These are phyloP conservation scores for Wickerhamomyces sp. DNA, from an alignment of 1,139 yeast species.

Conservation along the genomic window DNA sequence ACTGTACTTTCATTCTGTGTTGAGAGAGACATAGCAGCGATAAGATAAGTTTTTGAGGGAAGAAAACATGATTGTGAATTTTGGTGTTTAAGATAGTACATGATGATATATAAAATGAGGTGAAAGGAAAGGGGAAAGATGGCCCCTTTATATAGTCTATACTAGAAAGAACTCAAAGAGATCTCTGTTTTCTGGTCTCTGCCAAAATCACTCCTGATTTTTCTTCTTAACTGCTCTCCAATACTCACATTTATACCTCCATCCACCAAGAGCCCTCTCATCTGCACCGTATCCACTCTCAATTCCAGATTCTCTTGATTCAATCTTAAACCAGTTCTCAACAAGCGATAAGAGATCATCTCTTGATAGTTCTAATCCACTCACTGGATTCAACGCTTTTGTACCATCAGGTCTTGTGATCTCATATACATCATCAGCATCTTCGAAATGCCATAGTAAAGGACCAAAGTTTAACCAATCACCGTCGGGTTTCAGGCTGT, in stretches of 20 bases:
- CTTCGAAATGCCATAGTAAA: slow-evolving; percentile 79
- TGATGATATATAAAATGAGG: no score
- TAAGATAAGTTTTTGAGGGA: no score
- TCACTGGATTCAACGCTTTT: slow-evolving; percentile 30
- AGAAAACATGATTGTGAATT: no score
- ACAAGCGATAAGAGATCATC: slow-evolving; percentile 54
- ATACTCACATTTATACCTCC: slow-evolving; percentile 60
- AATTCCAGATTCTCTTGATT: slow-evolving; percentile 39
- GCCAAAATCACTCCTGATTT: no score
- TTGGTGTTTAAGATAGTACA: no score
- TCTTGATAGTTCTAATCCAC: slow-evolving; percentile 60
- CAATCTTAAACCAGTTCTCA: slow-evolving; percentile 40
- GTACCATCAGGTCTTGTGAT: slow-evolving; percentile 26
- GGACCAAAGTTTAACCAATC: slow-evolving; percentile 87
- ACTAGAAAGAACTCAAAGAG: no score
- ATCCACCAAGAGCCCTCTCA: slow-evolving; percentile 46
- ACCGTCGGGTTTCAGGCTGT: slow-evolving; percentile 47
- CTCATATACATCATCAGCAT: slow-evolving; percentile 31
- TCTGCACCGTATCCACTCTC: slow-evolving; percentile 56
- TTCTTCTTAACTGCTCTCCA: slow-evolving; percentile 53
- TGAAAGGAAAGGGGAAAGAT: no score
- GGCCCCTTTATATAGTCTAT: no score
- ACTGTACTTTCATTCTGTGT: no score
- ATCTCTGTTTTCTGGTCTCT: no score
- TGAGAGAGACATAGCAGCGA: no score